These are phyloP conservation scores for Cutaneotrichosporon mucoides DNA, from an alignment of 1,284 basidiomycete genomes.

Conservation along the genomic window DNA sequence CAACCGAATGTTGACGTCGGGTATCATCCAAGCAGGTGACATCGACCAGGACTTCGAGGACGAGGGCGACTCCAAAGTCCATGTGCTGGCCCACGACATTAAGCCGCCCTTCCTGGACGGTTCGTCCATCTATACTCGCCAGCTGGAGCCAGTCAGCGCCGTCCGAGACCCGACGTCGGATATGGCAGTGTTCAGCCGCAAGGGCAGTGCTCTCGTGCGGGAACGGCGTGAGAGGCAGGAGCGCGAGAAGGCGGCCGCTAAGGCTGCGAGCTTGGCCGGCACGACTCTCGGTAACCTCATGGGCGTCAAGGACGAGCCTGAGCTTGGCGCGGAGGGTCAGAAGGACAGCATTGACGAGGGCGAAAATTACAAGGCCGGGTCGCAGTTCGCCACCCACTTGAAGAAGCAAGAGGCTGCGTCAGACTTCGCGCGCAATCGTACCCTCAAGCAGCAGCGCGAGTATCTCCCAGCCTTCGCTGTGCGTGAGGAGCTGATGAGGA, in stretches of 20 bases:
- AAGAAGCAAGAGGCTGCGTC: constrained; percentile 73
- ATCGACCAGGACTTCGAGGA: constrained; percentile 88
- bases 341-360: constrained; percentile 58
- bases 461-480: constrained; percentile 98
- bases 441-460: constrained; percentile 91
- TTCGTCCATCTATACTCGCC: constrained; percentile 91
- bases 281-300: constrained; percentile 94
- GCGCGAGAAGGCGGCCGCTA: constrained; percentile 87
- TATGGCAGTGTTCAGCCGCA: constrained; percentile 91
- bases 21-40: constrained; percentile 77
- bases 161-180: constrained; percentile 91
- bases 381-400: constrained; percentile 90
- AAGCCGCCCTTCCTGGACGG: constrained; percentile 98
- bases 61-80: constrained; percentile 89
- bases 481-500: constrained; percentile 84
- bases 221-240: constrained; percentile 96
- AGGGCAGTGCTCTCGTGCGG: constrained; percentile 86
- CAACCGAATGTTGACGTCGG: constrained; percentile 93
- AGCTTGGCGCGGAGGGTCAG: constrained; percentile 56
- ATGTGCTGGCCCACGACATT: constrained; percentile 94
- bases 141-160: constrained; percentile 95
- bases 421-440: constrained; percentile 74
- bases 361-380: constrained; percentile 83
- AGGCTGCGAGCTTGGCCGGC: constrained; percentile 86
- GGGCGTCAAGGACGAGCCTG: constrained; percentile 91